These are phyloP conservation scores for Phytopythium oedochilum DNA, from an alignment of 352 stramenopile species.

Conservation along the genomic window DNA sequence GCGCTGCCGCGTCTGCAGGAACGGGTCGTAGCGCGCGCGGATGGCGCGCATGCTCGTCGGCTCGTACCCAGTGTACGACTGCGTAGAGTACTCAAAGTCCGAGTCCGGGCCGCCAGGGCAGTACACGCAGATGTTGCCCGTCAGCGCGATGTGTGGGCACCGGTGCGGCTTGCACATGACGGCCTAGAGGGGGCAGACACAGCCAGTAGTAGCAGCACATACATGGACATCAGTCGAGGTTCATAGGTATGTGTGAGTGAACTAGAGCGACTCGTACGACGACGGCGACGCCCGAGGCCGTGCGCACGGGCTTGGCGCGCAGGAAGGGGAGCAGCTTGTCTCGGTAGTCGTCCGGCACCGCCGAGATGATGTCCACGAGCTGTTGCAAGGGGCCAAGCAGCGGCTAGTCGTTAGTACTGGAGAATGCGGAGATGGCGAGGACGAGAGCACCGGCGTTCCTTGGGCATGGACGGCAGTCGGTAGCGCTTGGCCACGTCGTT, in stretches of 20 bases:
- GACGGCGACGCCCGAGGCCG: slow-evolving; percentile 93
- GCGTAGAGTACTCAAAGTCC: slow-evolving; percentile 97
- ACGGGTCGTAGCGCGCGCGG: slow-evolving; percentile 94
- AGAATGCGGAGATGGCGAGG: no score
- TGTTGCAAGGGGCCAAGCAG: background rate
- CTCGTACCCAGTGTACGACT: slow-evolving; percentile 97
- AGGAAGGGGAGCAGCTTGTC: slow-evolving; percentile 90
- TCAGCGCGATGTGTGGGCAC: slow-evolving; percentile 97
- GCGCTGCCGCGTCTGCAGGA: slow-evolving; percentile 89
- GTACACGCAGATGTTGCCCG: slow-evolving; percentile 96
- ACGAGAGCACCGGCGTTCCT: no score
- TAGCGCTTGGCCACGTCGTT: slow-evolving; percentile 88
- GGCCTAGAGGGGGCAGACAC: slow-evolving; percentile 26
- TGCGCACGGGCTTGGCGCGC: slow-evolving; percentile 94
- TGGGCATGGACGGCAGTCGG: slow-evolving; percentile 90
- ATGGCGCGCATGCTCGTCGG: slow-evolving; percentile 96
- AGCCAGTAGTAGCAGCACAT: no score
- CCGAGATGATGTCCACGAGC: slow-evolving; percentile 95
- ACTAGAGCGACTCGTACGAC: no score
- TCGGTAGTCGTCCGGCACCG: slow-evolving; percentile 91
- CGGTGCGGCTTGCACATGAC: slow-evolving; percentile 98
- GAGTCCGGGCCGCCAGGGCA: slow-evolving; percentile 94
- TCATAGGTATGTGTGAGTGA: no score
- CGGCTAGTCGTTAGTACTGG: no score
- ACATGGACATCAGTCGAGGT: no score